Evolutionary conservation across 345 rosid genomes (phyloP).

Genomic region (Salix arbutifolia): DNA sequence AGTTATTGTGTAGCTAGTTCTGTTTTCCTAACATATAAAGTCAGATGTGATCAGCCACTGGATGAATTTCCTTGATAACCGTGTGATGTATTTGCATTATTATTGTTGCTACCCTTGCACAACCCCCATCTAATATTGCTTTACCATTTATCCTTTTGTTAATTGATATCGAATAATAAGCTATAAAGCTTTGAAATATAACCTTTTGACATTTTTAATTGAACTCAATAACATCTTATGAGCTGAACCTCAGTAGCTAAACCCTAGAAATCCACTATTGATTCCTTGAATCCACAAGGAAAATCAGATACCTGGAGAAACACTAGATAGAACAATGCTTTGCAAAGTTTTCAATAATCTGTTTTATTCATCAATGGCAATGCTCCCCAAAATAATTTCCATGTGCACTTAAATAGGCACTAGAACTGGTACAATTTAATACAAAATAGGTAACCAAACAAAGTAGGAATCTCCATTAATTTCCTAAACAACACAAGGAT

Average conservation of each 20-base stretch:
- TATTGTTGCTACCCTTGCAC: not conserved
- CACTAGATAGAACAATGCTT: not conserved
- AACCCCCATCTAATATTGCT: not conserved
- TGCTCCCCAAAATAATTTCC: not conserved
- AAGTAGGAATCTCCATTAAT: not conserved
- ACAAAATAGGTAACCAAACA: not conserved
- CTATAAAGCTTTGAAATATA: not conserved
- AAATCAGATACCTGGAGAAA: not conserved
- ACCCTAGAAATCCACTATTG: not conserved
- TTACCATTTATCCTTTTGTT: not conserved
- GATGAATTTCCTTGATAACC: not conserved
- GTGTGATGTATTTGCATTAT: not conserved
- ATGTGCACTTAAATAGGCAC: not conserved
- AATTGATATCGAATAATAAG: not conserved
- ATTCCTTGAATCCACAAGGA: not conserved
- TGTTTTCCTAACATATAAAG: not conserved
- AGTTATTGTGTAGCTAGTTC: not conserved
- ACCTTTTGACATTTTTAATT: not conserved
- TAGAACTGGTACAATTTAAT: not conserved
- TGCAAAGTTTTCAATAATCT: not conserved
- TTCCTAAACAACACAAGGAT: not conserved
- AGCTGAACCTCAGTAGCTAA: not conserved
- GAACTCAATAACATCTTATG: not conserved
- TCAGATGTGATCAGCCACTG: not conserved
- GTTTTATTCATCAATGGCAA: not conserved